These are phyloP conservation scores for Carex pumila DNA, from an alignment of 176 grass and related monocot genomes.

Conservation along the genomic window DNA sequence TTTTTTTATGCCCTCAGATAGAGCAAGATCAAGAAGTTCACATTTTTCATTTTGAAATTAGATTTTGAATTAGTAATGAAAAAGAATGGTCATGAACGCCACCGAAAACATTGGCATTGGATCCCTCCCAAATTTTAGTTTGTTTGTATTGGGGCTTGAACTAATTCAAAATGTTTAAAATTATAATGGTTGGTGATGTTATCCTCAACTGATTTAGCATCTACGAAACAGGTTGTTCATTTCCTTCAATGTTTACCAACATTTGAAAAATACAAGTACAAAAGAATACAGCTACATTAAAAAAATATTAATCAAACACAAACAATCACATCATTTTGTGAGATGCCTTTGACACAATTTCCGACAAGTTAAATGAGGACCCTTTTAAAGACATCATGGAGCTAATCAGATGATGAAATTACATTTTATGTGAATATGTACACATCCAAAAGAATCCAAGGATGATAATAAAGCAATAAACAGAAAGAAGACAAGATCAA, in stretches of 20 bases:
- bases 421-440: background rate
- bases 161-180: background rate
- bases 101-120: background rate
- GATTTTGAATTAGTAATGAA: background rate
- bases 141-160: background rate
- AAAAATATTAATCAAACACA: background rate
- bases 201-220: conserved; percentile 6
- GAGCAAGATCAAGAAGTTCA: background rate
- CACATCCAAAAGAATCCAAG: background rate
- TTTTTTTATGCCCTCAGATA: background rate
- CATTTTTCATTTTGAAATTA: background rate
- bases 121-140: background rate
- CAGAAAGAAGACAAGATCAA: background rate
- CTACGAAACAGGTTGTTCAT: background rate
- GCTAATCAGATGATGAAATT: background rate
- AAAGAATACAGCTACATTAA: background rate
- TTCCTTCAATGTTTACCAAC: background rate
- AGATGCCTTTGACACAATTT: background rate
- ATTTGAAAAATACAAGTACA: conserved; percentile 2
- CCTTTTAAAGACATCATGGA: background rate
- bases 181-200: background rate
- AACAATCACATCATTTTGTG: background rate
- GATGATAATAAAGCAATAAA: background rate
- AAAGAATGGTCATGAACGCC: background rate
- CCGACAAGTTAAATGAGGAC: background rate